phyloP scores from a whole-genome alignment of 78 protist genomes.

The Protostelium mycophagum region DNA sequence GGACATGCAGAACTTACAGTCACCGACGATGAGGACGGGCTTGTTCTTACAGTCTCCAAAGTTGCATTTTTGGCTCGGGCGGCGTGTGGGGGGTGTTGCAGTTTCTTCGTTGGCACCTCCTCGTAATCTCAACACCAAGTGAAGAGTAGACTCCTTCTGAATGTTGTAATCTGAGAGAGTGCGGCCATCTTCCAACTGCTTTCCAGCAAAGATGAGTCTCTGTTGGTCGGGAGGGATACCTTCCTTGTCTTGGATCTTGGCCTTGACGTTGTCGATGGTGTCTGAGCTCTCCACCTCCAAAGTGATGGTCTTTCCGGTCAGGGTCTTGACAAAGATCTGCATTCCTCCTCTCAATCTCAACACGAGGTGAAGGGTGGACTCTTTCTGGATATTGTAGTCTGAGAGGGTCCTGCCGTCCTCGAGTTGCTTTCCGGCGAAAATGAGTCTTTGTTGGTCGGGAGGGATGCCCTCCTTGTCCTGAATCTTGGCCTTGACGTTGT shows the following conservation, averaged over 20 bases:
- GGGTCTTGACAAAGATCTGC: conserved; percentile 95
- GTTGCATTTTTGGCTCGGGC: conserved; percentile 1
- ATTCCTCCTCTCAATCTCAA: conserved; percentile 75
- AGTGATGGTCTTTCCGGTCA: conserved; percentile 97
- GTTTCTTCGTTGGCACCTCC: conserved; percentile 24
- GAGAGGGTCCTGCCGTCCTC: conserved; percentile 94
- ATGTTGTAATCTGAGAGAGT: conserved; percentile 86
- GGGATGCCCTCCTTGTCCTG: conserved; percentile 97
- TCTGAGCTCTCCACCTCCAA: conserved; percentile 90
- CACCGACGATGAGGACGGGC: conserved; percentile 28
- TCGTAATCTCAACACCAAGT: conserved; percentile 75
- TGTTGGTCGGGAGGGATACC: conserved; percentile 99
- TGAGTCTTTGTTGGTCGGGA: conserved; percentile 96
- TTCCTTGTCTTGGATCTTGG: conserved; percentile 98
- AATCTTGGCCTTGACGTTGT: conserved; percentile 90
- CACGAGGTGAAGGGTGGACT: conserved; percentile 80
- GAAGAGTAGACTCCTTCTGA: conserved; percentile 87
- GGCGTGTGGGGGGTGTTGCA: not conserved
- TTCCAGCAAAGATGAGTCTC: conserved; percentile 98
- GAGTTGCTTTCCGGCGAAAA: conserved; percentile 98
- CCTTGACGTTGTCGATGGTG: conserved; percentile 95
- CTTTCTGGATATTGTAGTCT: conserved; percentile 94
- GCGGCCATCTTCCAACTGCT: conserved; percentile 93
- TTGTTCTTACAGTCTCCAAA: conserved; percentile 1
- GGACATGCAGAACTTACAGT: conserved; percentile 29